phyloP scores from a whole-genome alignment of 768 basidiomycete genomes.

The Rubroboletus pulcherrimus region DNA sequence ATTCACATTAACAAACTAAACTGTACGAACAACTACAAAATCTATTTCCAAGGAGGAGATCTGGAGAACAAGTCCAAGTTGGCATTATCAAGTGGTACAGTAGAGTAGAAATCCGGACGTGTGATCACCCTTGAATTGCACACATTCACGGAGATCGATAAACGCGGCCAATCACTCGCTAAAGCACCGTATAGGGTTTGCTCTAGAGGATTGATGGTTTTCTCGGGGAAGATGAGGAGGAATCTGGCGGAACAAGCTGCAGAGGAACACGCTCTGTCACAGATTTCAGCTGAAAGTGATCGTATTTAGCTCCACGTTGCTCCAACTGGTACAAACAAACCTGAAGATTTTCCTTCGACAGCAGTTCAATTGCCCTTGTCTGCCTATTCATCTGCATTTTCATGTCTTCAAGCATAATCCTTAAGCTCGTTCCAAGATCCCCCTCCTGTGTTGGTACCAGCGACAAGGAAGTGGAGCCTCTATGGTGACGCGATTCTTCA shows the following conservation, averaged over 20 bases:
- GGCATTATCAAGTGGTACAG: background rate
- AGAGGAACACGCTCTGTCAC: constrained; percentile 9
- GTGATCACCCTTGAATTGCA: background rate
- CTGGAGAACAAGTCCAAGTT: background rate
- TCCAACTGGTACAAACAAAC: constrained; percentile 23
- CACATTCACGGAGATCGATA: background rate
- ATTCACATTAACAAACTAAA: background rate
- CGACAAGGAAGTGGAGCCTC: constrained; percentile 9
- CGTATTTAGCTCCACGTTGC: constrained; percentile 5
- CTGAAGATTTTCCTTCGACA: constrained; percentile 47
- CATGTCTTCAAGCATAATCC: constrained; percentile 42
- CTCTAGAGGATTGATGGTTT: constrained; percentile 14
- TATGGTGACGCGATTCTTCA: constrained; percentile 13
- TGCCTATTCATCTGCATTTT: constrained; percentile 49
- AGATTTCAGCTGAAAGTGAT: constrained; percentile 13
- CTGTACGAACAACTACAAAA: background rate
- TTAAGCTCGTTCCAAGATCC: constrained; percentile 24
- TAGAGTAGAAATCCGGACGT: background rate
- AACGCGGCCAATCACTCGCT: background rate
- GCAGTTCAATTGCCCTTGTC: constrained; percentile 37
- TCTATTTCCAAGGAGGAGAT: constrained; percentile 1
- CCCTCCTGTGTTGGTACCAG: constrained; percentile 16
- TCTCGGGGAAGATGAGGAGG: constrained; percentile 9
- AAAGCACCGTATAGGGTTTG: background rate
- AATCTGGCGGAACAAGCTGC: constrained; percentile 14